These are phyloP conservation scores for Hypsizygus marmoreus DNA, from an alignment of 768 basidiomycete species.

Conservation along the genomic window DNA sequence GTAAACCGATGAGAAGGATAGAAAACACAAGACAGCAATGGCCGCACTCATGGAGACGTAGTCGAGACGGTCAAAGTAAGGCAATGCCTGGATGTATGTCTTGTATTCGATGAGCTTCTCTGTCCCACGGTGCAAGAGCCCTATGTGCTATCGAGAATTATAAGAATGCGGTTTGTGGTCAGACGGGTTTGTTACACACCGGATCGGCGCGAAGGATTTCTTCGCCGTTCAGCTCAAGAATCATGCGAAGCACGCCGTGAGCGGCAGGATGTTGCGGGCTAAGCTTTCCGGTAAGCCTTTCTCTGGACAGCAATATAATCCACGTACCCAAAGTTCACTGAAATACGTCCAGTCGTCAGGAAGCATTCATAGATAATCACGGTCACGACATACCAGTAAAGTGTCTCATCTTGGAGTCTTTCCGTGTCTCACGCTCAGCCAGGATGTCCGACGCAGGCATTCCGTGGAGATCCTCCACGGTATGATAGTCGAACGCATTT, in stretches of 20 bases:
- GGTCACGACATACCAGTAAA: conserved; percentile 73
- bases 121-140: conserved; percentile 94
- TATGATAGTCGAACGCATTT: conserved; percentile 64
- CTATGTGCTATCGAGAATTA: conserved; percentile 71
- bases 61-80: conserved; percentile 98
- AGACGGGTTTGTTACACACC: conserved; percentile 40
- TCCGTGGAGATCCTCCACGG: conserved; percentile 84
- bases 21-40: neutral
- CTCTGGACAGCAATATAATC: neutral
- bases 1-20: conserved; percentile 9
- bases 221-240: conserved; percentile 96
- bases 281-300: conserved; percentile 8
- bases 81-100: conserved; percentile 95
- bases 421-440: conserved; percentile 66
- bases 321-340: conserved; percentile 93
- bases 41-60: conserved; percentile 98
- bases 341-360: conserved; percentile 10
- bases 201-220: conserved; percentile 89
- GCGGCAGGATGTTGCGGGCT: conserved; percentile 98
- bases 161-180: neutral
- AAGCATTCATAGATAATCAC: neutral
- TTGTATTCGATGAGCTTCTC: conserved; percentile 99
- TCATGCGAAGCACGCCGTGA: conserved; percentile 96
- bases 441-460: conserved; percentile 81
- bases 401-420: conserved; percentile 85